Conservation (phyloP, 352 stramenopile species). For the Pythium sp. region DNA sequence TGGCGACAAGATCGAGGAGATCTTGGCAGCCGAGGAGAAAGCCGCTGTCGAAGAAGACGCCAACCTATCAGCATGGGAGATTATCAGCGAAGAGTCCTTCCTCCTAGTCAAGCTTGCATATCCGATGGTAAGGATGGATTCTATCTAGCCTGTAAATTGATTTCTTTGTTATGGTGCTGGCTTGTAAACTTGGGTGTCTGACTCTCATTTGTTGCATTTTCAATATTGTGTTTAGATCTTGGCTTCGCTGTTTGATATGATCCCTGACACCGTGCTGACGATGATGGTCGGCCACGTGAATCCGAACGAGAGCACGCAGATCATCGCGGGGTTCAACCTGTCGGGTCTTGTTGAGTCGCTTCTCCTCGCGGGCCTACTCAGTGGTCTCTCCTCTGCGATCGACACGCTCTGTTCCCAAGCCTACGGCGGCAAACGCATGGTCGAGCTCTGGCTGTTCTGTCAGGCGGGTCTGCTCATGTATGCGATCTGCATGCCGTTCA, state of each 20-base stretch:
- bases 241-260: not conserved
- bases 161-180: not conserved
- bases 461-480: not conserved
- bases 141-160: not conserved
- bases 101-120: not conserved
- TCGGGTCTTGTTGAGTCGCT: not conserved
- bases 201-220: not conserved
- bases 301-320: not conserved
- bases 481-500: not conserved
- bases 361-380: not conserved
- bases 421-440: slow-evolving; percentile 51
- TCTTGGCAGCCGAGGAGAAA: not conserved
- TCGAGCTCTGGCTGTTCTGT: slow-evolving; percentile 58
- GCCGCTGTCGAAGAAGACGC: not conserved
- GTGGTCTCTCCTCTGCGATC: slow-evolving; percentile 47
- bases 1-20: not conserved
- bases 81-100: not conserved
- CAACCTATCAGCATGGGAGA: not conserved
- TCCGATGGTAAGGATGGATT: not conserved
- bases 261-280: not conserved
- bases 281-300: not conserved
- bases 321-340: not conserved
- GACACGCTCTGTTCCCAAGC: slow-evolving; percentile 78
- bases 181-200: not conserved
- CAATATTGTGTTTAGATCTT: not conserved